Conservation (phyloP, 495 filamentous ascomycete genomes). For the Terfezia boudieri region DNA sequence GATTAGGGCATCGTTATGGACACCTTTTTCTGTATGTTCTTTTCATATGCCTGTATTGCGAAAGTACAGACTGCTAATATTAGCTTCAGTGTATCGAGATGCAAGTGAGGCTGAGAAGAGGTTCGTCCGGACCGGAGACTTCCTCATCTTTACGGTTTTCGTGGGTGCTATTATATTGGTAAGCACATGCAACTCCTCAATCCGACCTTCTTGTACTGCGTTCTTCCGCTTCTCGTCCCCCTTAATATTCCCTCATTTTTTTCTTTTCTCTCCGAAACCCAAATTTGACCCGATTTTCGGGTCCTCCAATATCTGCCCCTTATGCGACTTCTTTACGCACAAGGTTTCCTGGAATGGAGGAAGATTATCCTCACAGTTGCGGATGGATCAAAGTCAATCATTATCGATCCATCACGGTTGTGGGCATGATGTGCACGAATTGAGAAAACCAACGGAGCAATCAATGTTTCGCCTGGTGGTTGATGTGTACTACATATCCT, state of each 20-base stretch:
- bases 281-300: background rate
- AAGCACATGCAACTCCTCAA: background rate
- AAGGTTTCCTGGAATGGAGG: background rate
- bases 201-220: too few relatives aligned
- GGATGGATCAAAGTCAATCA: background rate
- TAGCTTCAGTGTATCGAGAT: background rate
- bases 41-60: background rate
- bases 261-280: background rate
- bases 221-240: background rate
- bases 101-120: conserved; percentile 11
- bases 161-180: conserved; percentile 12
- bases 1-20: conserved; percentile 15
- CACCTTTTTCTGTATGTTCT: conserved; percentile 13
- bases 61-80: background rate
- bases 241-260: background rate
- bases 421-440: background rate
- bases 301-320: background rate
- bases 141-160: conserved; percentile 15
- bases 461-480: background rate
- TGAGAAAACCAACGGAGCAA: background rate
- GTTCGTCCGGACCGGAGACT: conserved; percentile 15
- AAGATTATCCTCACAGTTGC: background rate
- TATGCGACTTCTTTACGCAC: background rate
- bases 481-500: background rate
- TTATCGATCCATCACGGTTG: background rate